These are phyloP conservation scores for Zygosaccharomyces pseudobailii DNA, from an alignment of 1,139 yeast species.

Conservation along the genomic window DNA sequence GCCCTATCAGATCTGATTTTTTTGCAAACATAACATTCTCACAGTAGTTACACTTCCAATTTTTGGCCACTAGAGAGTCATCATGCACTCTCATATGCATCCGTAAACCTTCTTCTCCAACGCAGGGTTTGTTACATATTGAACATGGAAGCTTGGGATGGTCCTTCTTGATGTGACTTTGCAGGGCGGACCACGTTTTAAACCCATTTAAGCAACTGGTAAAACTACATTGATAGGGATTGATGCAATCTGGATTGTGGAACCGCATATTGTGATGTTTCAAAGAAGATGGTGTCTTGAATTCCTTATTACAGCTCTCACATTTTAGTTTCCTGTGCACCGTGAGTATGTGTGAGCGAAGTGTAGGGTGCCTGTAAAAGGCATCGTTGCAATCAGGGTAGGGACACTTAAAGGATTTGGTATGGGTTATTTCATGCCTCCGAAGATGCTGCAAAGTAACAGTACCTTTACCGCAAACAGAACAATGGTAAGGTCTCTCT, in stretches of 20 bases:
- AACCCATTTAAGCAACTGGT: conserved; percentile 58
- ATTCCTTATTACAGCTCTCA: conserved; percentile 52
- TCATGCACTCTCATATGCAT: conserved; percentile 68
- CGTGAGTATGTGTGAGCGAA: conserved; percentile 64
- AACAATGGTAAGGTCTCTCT: conserved; percentile 70
- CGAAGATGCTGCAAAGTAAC: conserved; percentile 75
- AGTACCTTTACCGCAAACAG: conserved; percentile 77
- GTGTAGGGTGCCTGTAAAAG: conserved; percentile 74
- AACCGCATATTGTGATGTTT: conserved; percentile 57
- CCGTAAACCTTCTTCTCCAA: conserved; percentile 63
- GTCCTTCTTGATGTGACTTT: conserved; percentile 61
- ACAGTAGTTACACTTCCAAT: conserved; percentile 62
- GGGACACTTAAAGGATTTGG: conserved; percentile 61
- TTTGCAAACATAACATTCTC: conserved; percentile 37
- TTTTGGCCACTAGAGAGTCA: conserved; percentile 40
- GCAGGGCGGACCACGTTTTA: conserved; percentile 73
- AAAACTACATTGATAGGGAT: conserved; percentile 53
- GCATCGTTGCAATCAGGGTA: conserved; percentile 58
- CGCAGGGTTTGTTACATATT: conserved; percentile 67
- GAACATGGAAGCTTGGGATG: conserved; percentile 70
- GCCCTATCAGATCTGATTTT: conserved; percentile 42
- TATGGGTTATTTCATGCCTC: conserved; percentile 77
- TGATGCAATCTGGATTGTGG: conserved; percentile 39
- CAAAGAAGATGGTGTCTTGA: conserved; percentile 56
- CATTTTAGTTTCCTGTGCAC: conserved; percentile 58